Base-by-base conservation (phyloP, 2,329 filamentous ascomycete genomes). In the Colletotrichum sp. region DNA sequence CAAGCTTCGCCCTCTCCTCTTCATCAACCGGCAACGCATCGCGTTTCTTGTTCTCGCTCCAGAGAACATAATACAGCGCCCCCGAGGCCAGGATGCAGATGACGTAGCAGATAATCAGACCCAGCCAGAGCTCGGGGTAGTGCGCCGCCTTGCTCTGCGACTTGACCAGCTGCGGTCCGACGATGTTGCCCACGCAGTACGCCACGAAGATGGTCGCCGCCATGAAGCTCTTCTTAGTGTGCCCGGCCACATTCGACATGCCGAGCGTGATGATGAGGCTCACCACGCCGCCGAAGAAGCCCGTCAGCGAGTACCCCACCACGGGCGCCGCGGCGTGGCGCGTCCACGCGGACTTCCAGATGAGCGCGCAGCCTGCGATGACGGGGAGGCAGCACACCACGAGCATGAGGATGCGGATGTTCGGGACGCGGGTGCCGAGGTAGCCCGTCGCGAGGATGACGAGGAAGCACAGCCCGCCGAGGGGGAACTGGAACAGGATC, bases 151-250 rank as follows among this genome's bases (percentile, higher is more conserved):
- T 93, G 1, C 92, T 93, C 82, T 93, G 86, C n/a, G 89, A 92
- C 79, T 90, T 91, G 55, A 95, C 90, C 52, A 95, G 86, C 83
- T 94, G 93, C 5, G 94, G 94, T 0, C 94, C 94, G 28, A 95
- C 91, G 67, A 96, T 95, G 79, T 95, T 95, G 2, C 94, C 89
- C 4, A 95, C 92, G 71, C 93, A 94, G 80, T 95, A 95, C 1
- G 93, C 93, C 0, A 94, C 93, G 77, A 95, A 96, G 2, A 94
- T 93, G 0, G 92, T 92, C 0, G 92, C 92, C 0, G 94, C 93
- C 88, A 94, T 95, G 79, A 94, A 92, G 77, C 92, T 94, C 87
- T 95, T 95, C 85, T 96, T 96, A 0, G 94, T 95, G 28, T 94
- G 90, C 0, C 94, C 94, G 0, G 94, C 93, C 0, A 95, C 93